Evolutionary conservation across 768 basidiomycete species (phyloP).

Genomic region (Dendrothele bispora): DNA sequence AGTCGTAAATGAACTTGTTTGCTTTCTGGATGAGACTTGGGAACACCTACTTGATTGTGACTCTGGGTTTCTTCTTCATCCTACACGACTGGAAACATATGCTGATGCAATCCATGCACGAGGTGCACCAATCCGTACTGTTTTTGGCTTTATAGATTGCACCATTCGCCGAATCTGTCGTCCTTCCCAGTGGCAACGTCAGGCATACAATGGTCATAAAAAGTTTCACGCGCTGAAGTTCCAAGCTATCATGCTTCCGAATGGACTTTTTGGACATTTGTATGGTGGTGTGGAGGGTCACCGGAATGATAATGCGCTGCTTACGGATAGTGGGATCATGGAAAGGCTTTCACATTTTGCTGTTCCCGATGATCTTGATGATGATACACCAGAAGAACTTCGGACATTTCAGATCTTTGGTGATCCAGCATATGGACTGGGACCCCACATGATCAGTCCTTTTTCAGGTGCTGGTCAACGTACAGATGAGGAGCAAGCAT

Average conservation of each 20-base stretch:
- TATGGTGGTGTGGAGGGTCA: slow-evolving; percentile 20
- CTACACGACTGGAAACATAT: slow-evolving; percentile 11
- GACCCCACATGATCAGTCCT: slow-evolving; percentile 17
- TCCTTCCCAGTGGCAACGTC: slow-evolving; percentile 14
- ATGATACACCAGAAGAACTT: slow-evolving; percentile 4
- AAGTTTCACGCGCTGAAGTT: slow-evolving; percentile 26
- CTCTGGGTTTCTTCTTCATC: slow-evolving; percentile 8
- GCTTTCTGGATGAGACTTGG: slow-evolving; percentile 16
- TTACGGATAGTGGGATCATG: slow-evolving; percentile 12
- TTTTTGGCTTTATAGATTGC: slow-evolving; percentile 19
- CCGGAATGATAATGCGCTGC: slow-evolving; percentile 14
- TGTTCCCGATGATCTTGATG: slow-evolving; percentile 4
- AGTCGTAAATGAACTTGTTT: slow-evolving; percentile 12
- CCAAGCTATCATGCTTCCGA: slow-evolving; percentile 24
- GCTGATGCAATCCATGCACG: slow-evolving; percentile 10
- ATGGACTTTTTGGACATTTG: slow-evolving; percentile 24
- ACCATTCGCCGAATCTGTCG: slow-evolving; percentile 19
- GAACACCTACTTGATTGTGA: slow-evolving; percentile 18
- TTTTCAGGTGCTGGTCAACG: slow-evolving; percentile 4
- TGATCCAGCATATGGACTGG: slow-evolving; percentile 24
- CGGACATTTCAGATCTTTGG: slow-evolving; percentile 19
- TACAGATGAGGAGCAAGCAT: slow-evolving; percentile 15
- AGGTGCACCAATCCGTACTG: slow-evolving; percentile 7
- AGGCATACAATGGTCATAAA: slow-evolving; percentile 25
- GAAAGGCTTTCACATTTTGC: slow-evolving; percentile 5